These are phyloP conservation scores for Fistulifera solaris DNA, from an alignment of 108 stramenopile species.

Conservation along the genomic window DNA sequence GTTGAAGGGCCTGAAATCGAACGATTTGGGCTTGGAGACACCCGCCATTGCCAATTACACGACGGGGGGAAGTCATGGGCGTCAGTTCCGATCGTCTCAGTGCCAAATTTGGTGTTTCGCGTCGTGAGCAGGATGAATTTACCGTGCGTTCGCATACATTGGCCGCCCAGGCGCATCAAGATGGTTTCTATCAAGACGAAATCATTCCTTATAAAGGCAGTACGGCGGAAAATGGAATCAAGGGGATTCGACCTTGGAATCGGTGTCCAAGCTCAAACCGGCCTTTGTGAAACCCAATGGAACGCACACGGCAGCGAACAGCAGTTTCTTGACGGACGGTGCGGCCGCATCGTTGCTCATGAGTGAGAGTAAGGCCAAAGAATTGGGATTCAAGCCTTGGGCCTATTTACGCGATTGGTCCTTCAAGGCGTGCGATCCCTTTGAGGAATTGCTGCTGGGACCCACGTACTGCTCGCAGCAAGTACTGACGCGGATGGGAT, in stretches of 20 bases:
- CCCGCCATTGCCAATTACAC: constrained; percentile 99
- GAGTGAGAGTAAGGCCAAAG: constrained; percentile 90
- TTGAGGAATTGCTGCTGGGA: constrained; percentile 93
- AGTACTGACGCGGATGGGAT: constrained; percentile 65
- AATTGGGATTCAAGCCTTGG: constrained; percentile 91
- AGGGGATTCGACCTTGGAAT: constrained; percentile 88
- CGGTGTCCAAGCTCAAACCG: constrained; percentile 89
- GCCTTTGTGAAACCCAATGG: constrained; percentile 96
- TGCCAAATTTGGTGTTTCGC: constrained; percentile 89
- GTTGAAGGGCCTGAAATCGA: constrained; percentile 83
- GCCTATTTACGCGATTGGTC: constrained; percentile 89
- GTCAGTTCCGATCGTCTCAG: constrained; percentile 88
- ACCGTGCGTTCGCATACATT: constrained; percentile 82
- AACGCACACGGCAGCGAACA: constrained; percentile 99
- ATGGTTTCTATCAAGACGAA: constrained; percentile 91
- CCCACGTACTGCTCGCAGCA: constrained; percentile 86
- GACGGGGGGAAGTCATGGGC: constrained; percentile 99
- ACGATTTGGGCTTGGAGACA: constrained; percentile 88
- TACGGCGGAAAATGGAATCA: constrained; percentile 92
- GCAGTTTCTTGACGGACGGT: constrained; percentile 94
- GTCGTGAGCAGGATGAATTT: constrained; percentile 93
- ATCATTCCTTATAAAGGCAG: constrained; percentile 82
- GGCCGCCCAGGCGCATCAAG: constrained; percentile 88
- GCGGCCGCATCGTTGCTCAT: constrained; percentile 90
- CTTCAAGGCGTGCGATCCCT: constrained; percentile 95